Evolutionary conservation across 768 basidiomycete genomes (phyloP).

Genomic region (Suillus tomentosus): DNA sequence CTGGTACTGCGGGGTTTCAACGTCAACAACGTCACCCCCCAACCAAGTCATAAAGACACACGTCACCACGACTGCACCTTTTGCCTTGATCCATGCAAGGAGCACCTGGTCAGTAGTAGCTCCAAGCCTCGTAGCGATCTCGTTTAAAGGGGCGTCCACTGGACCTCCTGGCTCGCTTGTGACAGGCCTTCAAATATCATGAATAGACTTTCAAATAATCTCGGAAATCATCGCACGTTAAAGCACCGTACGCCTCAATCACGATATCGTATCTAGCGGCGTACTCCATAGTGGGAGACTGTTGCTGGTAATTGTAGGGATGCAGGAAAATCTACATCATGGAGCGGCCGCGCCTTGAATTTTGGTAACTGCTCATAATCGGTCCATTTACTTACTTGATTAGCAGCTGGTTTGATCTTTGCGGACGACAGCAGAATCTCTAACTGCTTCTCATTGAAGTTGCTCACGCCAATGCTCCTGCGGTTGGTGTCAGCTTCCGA

Average conservation of each 20-base stretch:
- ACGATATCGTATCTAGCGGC: too few relatives aligned
- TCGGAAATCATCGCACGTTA: too few relatives aligned
- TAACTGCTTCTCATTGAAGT: slow-evolving; percentile 60
- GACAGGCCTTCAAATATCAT: slow-evolving; percentile 48
- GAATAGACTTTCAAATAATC: slow-evolving; percentile 1
- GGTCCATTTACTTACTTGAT: slow-evolving; percentile 51
- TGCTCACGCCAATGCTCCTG: slow-evolving; percentile 75
- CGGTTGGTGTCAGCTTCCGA: background rate
- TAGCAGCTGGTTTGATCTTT: slow-evolving; percentile 64
- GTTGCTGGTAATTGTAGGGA: too few relatives aligned
- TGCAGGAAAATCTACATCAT: slow-evolving; percentile 43
- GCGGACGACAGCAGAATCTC: slow-evolving; percentile 57
- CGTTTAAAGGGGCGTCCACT: slow-evolving; percentile 54
- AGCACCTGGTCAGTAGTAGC: slow-evolving; percentile 67
- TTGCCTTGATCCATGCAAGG: slow-evolving; percentile 71
- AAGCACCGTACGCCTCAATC: too few relatives aligned
- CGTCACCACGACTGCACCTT: slow-evolving; percentile 69
- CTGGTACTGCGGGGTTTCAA: slow-evolving; percentile 47
- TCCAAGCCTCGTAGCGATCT: slow-evolving; percentile 36
- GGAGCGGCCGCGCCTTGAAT: background rate
- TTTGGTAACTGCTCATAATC: background rate
- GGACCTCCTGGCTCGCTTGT: slow-evolving; percentile 62
- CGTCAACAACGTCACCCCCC: background rate
- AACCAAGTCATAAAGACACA: slow-evolving; percentile 27
- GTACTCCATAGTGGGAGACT: slow-evolving; percentile 3